Evolutionary conservation across 768 basidiomycete species (phyloP), one percentile per base, ranked within the genome.

Genomic region (Naematelia encephala): DNA sequence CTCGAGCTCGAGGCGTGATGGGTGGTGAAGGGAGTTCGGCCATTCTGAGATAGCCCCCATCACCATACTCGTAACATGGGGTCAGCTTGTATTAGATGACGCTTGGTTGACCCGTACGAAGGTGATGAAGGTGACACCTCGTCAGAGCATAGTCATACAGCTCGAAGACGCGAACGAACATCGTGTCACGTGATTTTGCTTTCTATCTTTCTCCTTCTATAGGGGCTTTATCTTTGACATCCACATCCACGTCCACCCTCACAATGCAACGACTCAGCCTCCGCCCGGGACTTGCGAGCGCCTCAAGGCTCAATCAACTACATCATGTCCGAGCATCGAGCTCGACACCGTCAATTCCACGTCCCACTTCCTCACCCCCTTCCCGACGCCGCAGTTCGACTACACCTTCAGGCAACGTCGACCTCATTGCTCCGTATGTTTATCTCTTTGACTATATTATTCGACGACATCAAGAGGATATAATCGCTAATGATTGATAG

Each of bases 401-500:
- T 26, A 16, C 29, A 23, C 51, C n/a, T 52, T 16, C 26, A 11
- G 29, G 12, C 8, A 27, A 44, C 23, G 60, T 66, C 4, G 72
- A 74, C 55, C 68, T 74, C 16, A 63, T 74, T 8, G 72, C 69
- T 25, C 72, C 72, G 72, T 73, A 25, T 63, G 72, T 68, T 12
- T 39, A 29, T 23, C 19, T 2, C 30, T 23, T 19, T 4, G n/a
- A n/a, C n/a, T n/a, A n/a, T 4, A 8, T 30, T 48, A 13, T 23
- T 2, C 5, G 23, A 42, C 25, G 16, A n/a, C 29, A 25, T 14
- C 3, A 2, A 8, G n/a, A 22, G 39, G 42, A 43, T 11, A 43
- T 28, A 21, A 49, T 50, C 16, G 39, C 60, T 66, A 13, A 62
- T 23, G 2, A 4, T 14, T 5, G n/a, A 30, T 44, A 73, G 72